Evolutionary conservation across 257 asterid species (phyloP), one percentile per base, ranked within the genome.

Genomic region (Apocynum venetum): DNA sequence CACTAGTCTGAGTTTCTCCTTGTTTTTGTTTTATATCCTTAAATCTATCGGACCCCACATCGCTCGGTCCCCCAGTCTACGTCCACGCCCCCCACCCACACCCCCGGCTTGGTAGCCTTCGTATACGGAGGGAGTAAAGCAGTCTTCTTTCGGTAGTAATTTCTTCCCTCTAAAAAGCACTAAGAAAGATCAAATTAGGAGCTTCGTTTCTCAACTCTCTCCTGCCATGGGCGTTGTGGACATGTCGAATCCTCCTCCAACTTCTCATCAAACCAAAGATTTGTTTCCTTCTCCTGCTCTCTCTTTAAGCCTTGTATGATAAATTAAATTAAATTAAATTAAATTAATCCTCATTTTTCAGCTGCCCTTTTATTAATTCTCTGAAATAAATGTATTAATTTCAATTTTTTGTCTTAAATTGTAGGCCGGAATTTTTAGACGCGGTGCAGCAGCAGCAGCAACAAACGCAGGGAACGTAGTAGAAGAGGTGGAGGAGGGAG

Each of bases 381-480:
- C 31, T 25, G 31, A 25, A 25, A 25, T 25, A 25, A 25, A 25
- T 25, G 31, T 40, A 41, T 31, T 10, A 64, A 6, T 10, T 20
- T 70, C 35, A 75, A 35, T 41, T 43, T 5, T 20, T 36, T 40
- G 1, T 74, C 19, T 48, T 75, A 36, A 48, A 13, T 61, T 66
- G 72, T 44, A 94, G 98, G 98, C 97, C 57, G 98, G 98, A 77
- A 92, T 94, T 31, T 92, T 87, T 84, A 77, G 90, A 1, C 86
- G 82, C 48, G 89, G 86, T 8, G 89, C 84, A 8, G 88, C 82
- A 2, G 83, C 81, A 2, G 75, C 75, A 52, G 82, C 59, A 60
- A 80, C 55, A 0, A 76, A 35, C 6, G 78, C 7, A 35, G 66
- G 20, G 36, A 63, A 72, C 57, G 64, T 60, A 3, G 19, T 6